phyloP scores from a whole-genome alignment of 1,139 yeast species.

The Geotrichum cucujoidarum region DNA sequence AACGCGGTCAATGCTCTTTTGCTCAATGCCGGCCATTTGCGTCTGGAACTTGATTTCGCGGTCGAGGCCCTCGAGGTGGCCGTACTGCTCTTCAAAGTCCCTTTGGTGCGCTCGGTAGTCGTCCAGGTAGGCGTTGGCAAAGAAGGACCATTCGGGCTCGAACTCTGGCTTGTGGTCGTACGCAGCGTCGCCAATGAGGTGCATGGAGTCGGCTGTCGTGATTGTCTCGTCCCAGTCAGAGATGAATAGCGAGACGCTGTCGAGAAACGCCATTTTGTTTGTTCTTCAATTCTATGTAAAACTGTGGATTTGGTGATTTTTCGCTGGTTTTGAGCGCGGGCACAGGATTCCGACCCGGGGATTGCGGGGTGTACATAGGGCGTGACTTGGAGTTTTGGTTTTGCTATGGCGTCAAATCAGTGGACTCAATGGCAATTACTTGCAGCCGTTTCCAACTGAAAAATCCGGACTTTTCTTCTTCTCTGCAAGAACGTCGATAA shows the following conservation, averaged over 20 bases:
- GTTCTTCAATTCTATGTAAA: background rate
- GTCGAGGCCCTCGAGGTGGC: constrained; percentile 13
- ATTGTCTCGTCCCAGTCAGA: constrained; percentile 74
- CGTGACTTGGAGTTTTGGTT: background rate
- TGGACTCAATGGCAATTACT: too few species aligned
- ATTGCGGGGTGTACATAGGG: too few species aligned
- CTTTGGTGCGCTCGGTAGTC: constrained; percentile 31
- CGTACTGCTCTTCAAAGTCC: constrained; percentile 15
- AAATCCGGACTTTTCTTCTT: too few species aligned
- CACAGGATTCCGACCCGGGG: too few species aligned
- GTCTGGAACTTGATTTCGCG: constrained; percentile 46
- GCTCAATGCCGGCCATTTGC: constrained; percentile 47
- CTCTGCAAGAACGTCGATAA: too few species aligned
- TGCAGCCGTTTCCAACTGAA: too few species aligned
- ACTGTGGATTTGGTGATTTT: background rate
- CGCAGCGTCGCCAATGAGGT: constrained; percentile 49
- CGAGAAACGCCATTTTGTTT: constrained; percentile 11
- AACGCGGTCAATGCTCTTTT: constrained; percentile 47
- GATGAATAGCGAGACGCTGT: constrained; percentile 32
- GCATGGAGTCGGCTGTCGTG: constrained; percentile 54
- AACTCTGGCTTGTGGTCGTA: constrained; percentile 40
- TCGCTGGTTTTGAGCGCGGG: background rate
- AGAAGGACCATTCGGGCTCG: constrained; percentile 44
- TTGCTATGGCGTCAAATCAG: too few species aligned
- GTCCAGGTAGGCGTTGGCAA: constrained; percentile 43